A percentile compares a stretch with the other conserved stretches of the same genome.
phyloP scores from a whole-genome alignment of 2,329 filamentous ascomycete genomes.

The Aspergillus brasiliensis region DNA sequence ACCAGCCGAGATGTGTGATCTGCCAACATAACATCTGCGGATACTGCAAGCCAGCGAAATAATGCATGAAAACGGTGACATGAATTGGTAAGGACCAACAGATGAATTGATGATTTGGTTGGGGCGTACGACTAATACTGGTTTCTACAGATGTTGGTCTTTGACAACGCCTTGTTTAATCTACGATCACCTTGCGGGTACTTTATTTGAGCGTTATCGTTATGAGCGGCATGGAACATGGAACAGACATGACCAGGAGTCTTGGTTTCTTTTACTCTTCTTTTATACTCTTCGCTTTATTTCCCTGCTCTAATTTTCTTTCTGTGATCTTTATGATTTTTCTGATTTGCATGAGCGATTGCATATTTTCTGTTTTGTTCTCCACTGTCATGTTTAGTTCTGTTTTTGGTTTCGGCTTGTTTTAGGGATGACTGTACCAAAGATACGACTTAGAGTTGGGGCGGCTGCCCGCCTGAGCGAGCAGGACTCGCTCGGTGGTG shows the following conservation, averaged over 20 bases:
- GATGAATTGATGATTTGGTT: neutral
- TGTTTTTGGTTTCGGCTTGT: constrained; percentile 13
- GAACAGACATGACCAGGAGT: constrained; percentile 12
- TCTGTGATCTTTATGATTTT: neutral
- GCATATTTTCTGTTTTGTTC: neutral
- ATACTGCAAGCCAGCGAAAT: constrained; percentile 34
- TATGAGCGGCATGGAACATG: constrained; percentile 5
- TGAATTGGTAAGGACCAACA: neutral
- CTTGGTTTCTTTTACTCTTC: constrained; percentile 12
- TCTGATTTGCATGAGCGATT: neutral
- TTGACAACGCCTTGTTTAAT: neutral
- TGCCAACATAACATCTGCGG: constrained; percentile 38
- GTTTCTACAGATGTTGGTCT: neutral
- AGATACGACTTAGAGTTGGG: constrained; percentile 12
- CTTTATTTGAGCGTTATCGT: constrained; percentile 7
- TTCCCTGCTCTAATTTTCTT: neutral
- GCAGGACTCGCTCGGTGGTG: constrained; percentile 12
- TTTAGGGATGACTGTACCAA: constrained; percentile 3
- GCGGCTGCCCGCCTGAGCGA: constrained; percentile 12
- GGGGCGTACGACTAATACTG: neutral
- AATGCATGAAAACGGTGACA: neutral
- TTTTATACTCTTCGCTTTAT: neutral
- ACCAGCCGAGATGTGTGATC: constrained; percentile 34
- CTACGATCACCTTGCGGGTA: neutral
- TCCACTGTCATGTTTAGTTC: constrained; percentile 5